These are phyloP conservation scores for Galerina marginata DNA, from an alignment of 768 basidiomycete genomes.

Conservation along the genomic window DNA sequence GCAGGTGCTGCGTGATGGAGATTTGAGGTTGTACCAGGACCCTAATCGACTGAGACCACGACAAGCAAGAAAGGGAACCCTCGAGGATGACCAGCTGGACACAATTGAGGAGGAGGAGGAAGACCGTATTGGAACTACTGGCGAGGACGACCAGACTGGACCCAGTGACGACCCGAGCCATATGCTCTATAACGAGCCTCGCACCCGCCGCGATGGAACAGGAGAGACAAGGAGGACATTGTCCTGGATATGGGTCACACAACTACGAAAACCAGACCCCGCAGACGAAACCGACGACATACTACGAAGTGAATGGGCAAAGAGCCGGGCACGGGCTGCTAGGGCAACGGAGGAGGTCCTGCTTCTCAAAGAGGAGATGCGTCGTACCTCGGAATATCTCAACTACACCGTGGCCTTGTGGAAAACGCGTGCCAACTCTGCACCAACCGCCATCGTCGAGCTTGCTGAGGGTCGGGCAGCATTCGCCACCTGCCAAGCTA, in stretches of 20 bases:
- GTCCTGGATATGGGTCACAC: slow-evolving; percentile 13
- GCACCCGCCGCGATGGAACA: neutral
- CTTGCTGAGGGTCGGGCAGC: neutral
- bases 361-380: slow-evolving; percentile 4
- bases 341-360: slow-evolving; percentile 1
- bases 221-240: slow-evolving; percentile 6
- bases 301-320: slow-evolving; percentile 2
- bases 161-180: neutral
- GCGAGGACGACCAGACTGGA: neutral
- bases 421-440: neutral
- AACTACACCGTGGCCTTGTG: neutral
- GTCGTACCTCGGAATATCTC: neutral
- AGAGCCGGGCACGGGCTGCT: neutral
- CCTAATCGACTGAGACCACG: neutral
- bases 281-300: neutral
- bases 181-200: neutral
- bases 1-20: slow-evolving; percentile 1
- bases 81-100: slow-evolving; percentile 9
- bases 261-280: neutral
- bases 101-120: neutral
- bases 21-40: slow-evolving; percentile 14
- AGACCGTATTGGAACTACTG: neutral
- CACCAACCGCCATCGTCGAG: neutral
- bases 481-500: neutral
- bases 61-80: neutral